Base-by-base conservation (phyloP, 257 asterid genomes). In the Penstemon newberryi region DNA sequence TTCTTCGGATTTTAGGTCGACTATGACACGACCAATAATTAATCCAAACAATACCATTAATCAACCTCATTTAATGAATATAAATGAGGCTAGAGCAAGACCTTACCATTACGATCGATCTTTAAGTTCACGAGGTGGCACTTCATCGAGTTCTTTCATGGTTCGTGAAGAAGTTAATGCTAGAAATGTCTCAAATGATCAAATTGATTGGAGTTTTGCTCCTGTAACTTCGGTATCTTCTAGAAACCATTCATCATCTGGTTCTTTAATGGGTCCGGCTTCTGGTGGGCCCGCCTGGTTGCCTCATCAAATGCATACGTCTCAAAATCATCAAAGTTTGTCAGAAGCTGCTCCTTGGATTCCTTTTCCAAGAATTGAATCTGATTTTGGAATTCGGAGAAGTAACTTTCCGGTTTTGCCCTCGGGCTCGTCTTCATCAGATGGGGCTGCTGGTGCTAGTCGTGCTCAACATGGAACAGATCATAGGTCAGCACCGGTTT, bases 201-300 rank as follows among this genome's bases (percentile, higher is more conserved):
- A 88, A 65, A 78, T 84, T 18, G 85, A 76, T 63, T 90, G 95
- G 95, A 79, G 87, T 73, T 82, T 80, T 66, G 75, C 80, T 46
- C 84, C 89, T 58, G 89, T 79, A 52, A 70, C 83, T 70, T 73
- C 83, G 6, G 64, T 80, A 57, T 78, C 89, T 70, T 80, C 83
- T 38, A 77, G 90, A 70, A 84, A 72, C 46, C 71, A 52, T 69
- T 72, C 83, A 37, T 79, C 85, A 18, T 78, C 84, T 54, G 72
- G 80, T 75, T 81, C 91, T 46, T 83, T 76, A 39, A 39, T 56
- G 6, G 83, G 79, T 38, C 65, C 82, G 8, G 54, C 78, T 70
- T 77, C 88, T 12, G 68, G 83, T 62, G 72, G 70, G 43, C 77
- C 71, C 25, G 64, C 71, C 51, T 79, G 92, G 96, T 71, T 74